Conservation (phyloP, 768 basidiomycete species). For the Mycena chlorophos region DNA sequence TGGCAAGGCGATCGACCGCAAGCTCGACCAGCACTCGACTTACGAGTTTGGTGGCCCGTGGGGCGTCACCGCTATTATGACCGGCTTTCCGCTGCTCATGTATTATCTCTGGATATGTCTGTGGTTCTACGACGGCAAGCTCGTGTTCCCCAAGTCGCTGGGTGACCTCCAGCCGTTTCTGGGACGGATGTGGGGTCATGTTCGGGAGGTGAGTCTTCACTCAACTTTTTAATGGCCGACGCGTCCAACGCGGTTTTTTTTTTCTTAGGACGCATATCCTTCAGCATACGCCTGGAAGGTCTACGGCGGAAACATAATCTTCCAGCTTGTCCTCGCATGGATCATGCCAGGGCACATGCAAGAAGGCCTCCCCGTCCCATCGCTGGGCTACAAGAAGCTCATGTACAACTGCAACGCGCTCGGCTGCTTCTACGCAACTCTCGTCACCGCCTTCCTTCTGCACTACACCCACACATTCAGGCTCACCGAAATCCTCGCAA, state of each 20-base stretch:
- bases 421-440: conserved; percentile 77
- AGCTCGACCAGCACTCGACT: conserved; percentile 70
- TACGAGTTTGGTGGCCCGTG: conserved; percentile 95
- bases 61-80: conserved; percentile 92
- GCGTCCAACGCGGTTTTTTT: no score
- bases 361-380: conserved; percentile 95
- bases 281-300: conserved; percentile 87
- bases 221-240: neutral
- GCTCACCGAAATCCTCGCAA: conserved; percentile 91
- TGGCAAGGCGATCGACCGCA: conserved; percentile 71
- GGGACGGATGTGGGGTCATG: conserved; percentile 79
- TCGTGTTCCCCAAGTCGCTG: conserved; percentile 66
- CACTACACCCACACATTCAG: conserved; percentile 84
- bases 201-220: conserved; percentile 58
- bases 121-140: conserved; percentile 89
- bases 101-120: conserved; percentile 99
- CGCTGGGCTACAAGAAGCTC: conserved; percentile 87
- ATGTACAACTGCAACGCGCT: conserved; percentile 98
- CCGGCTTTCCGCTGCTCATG: conserved; percentile 92
- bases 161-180: conserved; percentile 80
- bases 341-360: conserved; percentile 91
- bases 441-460: conserved; percentile 70
- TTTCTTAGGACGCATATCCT: conserved; percentile 93
- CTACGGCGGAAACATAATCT: conserved; percentile 84
- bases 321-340: conserved; percentile 88